Percentiles rank a stretch among this genome's conserved stretches.
Conservation (phyloP, 2,329 filamentous ascomycete species). For the Penicillium aurantiogriseum region DNA sequence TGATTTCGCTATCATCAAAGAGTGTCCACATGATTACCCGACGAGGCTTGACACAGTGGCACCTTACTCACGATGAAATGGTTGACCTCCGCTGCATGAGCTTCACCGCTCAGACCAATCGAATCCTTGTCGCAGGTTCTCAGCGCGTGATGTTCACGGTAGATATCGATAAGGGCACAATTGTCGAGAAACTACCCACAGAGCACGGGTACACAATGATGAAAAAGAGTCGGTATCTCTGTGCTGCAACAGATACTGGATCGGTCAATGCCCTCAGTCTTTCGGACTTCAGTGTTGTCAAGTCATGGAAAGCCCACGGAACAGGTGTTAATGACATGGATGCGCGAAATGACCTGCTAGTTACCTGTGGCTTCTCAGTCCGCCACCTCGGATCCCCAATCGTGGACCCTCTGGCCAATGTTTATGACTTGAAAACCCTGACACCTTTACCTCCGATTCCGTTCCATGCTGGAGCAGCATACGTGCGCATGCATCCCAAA, state of each 20-base stretch:
- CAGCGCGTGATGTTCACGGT: slow-evolving; percentile 82
- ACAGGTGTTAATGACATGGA: slow-evolving; percentile 95
- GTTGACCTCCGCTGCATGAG: slow-evolving; percentile 90
- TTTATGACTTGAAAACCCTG: slow-evolving; percentile 92
- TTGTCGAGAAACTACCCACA: slow-evolving; percentile 69
- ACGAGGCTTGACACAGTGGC: slow-evolving; percentile 82
- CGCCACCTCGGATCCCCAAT: slow-evolving; percentile 77
- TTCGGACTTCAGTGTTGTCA: slow-evolving; percentile 71
- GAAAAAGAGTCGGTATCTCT: slow-evolving; percentile 85
- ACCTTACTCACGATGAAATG: slow-evolving; percentile 77
- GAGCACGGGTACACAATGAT: slow-evolving; percentile 83
- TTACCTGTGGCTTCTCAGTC: slow-evolving; percentile 90
- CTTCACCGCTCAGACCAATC: slow-evolving; percentile 81
- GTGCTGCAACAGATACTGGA: slow-evolving; percentile 80
- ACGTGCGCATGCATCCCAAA: slow-evolving; percentile 93
- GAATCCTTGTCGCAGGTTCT: slow-evolving; percentile 82
- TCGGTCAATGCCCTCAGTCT: slow-evolving; percentile 84
- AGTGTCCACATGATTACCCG: slow-evolving; percentile 87
- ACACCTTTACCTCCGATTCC: slow-evolving; percentile 85
- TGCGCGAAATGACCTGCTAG: slow-evolving; percentile 87
- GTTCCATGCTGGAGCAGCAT: slow-evolving; percentile 87
- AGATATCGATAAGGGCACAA: slow-evolving; percentile 68
- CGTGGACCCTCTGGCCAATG: slow-evolving; percentile 88
- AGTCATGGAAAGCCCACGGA: slow-evolving; percentile 86
- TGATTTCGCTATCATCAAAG: slow-evolving; percentile 77